These are phyloP conservation scores for Xylaria sp. DNA, from an alignment of 495 filamentous ascomycete genomes.

Conservation along the genomic window DNA sequence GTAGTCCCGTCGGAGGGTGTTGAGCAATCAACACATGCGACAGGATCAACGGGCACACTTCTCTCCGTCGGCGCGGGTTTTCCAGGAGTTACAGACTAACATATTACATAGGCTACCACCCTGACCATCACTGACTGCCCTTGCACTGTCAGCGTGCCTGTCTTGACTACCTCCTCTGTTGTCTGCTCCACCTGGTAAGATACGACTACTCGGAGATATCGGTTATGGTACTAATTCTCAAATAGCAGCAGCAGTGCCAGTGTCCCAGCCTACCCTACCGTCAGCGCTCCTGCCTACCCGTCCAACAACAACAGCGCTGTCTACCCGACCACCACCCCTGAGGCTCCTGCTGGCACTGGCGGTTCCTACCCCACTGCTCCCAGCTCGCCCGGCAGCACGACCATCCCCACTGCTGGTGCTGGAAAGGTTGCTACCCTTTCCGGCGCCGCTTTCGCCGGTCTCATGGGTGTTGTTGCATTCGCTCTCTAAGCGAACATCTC, in stretches of 20 bases:
- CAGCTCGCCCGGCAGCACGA: conserved; percentile 42
- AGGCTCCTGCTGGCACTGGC: conserved; percentile 40
- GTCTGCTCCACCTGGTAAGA: conserved; percentile 70
- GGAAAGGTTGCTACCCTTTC: conserved; percentile 71
- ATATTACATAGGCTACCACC: conserved; percentile 64
- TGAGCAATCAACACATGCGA: neutral
- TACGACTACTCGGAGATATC: neutral
- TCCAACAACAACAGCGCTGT: conserved; percentile 35
- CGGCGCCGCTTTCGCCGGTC: conserved; percentile 73
- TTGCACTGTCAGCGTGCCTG: conserved; percentile 77
- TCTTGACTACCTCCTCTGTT: conserved; percentile 67
- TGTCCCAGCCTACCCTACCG: conserved; percentile 35
- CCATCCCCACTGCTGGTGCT: conserved; percentile 65
- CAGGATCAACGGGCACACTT: neutral
- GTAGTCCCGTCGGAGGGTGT: neutral
- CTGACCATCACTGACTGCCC: conserved; percentile 82
- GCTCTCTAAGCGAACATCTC: conserved; percentile 68
- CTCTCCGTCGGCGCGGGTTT: neutral
- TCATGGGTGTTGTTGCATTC: conserved; percentile 77
- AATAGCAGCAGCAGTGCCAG: conserved; percentile 27
- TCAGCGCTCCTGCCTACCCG: conserved; percentile 32
- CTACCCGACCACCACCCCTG: conserved; percentile 40
- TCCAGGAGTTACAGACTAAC: conserved; percentile 28
- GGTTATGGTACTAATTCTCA: neutral
- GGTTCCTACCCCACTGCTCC: conserved; percentile 43